These are phyloP conservation scores for Komagataella mondaviorum DNA, from an alignment of 805 yeast species.

Conservation along the genomic window DNA sequence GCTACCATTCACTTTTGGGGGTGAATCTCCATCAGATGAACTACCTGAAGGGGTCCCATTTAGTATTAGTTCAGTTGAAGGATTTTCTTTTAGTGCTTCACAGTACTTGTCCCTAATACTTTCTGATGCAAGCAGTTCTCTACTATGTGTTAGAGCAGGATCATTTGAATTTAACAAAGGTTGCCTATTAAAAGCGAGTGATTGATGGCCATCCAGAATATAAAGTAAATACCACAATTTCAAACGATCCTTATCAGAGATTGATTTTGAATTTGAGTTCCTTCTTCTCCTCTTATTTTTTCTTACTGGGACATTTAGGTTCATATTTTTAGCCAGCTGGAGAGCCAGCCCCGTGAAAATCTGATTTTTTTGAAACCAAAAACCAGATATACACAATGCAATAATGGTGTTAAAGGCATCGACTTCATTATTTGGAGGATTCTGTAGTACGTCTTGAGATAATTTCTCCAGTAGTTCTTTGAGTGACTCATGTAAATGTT, in stretches of 20 bases:
- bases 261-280: constrained; percentile 6
- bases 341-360: constrained; percentile 55
- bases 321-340: constrained; percentile 47
- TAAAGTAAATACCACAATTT: constrained; percentile 57
- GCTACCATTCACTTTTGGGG: neutral
- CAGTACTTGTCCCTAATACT: constrained; percentile 3
- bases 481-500: constrained; percentile 11
- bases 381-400: constrained; percentile 51
- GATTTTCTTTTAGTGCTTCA: neutral
- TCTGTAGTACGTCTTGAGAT: constrained; percentile 15
- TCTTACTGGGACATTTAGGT: constrained; percentile 18
- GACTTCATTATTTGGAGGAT: constrained; percentile 24
- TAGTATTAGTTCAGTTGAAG: neutral
- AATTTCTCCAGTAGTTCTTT: constrained; percentile 15
- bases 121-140: constrained; percentile 17
- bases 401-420: constrained; percentile 49
- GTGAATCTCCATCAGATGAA: neutral
- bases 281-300: constrained; percentile 4
- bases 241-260: constrained; percentile 28
- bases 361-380: constrained; percentile 55
- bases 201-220: constrained; percentile 57
- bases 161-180: constrained; percentile 39
- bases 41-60: neutral
- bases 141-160: constrained; percentile 25
- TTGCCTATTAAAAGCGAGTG: constrained; percentile 43